Base-by-base conservation (phyloP, 1,139 yeast species). In the Eremothecium gossypii region DNA sequence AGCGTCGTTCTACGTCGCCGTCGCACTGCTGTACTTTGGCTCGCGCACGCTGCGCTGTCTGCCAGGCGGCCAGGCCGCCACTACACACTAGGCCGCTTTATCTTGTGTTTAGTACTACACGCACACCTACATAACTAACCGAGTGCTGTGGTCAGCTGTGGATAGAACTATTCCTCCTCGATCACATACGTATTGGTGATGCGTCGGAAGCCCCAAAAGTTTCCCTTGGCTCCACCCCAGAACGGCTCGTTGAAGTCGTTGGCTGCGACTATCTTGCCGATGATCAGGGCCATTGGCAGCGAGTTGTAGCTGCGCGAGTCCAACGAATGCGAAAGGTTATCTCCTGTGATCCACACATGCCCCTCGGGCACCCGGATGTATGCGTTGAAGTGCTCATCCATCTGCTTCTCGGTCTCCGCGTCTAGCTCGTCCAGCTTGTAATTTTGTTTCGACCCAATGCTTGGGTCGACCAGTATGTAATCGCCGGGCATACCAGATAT, bases 401-500 rank as follows among this genome's bases (percentile, higher is more conserved):
- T 26, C 27, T 37, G 40, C 5, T 23, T 17, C 11, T 23, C 17
- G n/a, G 48, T 52, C n/a, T 46, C 47, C 12, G 46, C 43, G 1
- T 39, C 33, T 10, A 41, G 40, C 30, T 45, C 47, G 11, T 47
- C 52, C 8, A 47, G 8, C 27, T 35, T 20, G n/a, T 35, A 8
- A 10, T 27, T 13, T 33, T 40, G 23, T 40, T 66, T 65, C 2
- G 80, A 73, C 28, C 75, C 73, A 44, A 75, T 68, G 33, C 86
- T 76, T 8, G 96, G 96, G 59, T 89, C 96, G 2, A 86, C 71
- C 46, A 83, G 63, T 2, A 89, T 75, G 11, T 79, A 58, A 64
- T 89, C 97, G 1, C 97, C 97, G 0, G 96, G 95, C 95, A 89
- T 83, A 0, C 97, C 98, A 0, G 95, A 81, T 32, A 91, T 80